Evolutionary conservation across 1,139 yeast genomes (phyloP), one percentile per base, ranked within the genome.

Genomic region (Sugiyamaella grinbergsii): DNA sequence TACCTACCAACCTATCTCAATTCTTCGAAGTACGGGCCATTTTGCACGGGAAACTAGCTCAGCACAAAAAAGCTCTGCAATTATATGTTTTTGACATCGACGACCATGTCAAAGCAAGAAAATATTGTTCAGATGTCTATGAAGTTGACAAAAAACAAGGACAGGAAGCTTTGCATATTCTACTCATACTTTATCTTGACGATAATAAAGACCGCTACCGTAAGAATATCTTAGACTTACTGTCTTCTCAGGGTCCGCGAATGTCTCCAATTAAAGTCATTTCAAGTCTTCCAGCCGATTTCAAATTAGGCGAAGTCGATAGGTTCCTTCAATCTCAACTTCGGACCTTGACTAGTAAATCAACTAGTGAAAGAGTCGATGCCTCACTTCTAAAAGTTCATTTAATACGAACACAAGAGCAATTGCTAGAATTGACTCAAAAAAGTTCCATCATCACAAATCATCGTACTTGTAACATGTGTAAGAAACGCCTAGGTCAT

Each of bases 61-160:
- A 80, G 52, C 89, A 88, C 61, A 76, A 76, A 11, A 77, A 80
- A 46, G 83, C 91, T 0, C 71, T 93, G 23, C 80, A 80, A 54
- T 79, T 88, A 1, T 74, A 82, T 41, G 81, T 80, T 50, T 75
- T 77, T 51, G 81, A 82, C 38, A 67, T 89, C 43, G 70, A 78
- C 11, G 85, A 85, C 61, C 75, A 80, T 51, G 70, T 71, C 20
- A 72, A 73, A 15, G 86, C 95, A 0, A 76, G 85, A 56, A 67
- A 71, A 18, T 43, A 87, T 62, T 82, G 94, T 58, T 67, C 79
- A 0, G 76, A 75, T 4, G 68, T 85, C 0, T 81, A 77, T 54
- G 62, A 76, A 0, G 63, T 67, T 11, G 71, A 75, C 44, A 55
- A 65, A n/a, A 58, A 54, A 1, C 57, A 61, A 2, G 88, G 88